Evolutionary conservation across 2,329 filamentous ascomycete species (phyloP), one percentile per base, ranked within the genome.

Genomic region (Trichoderma sp.): DNA sequence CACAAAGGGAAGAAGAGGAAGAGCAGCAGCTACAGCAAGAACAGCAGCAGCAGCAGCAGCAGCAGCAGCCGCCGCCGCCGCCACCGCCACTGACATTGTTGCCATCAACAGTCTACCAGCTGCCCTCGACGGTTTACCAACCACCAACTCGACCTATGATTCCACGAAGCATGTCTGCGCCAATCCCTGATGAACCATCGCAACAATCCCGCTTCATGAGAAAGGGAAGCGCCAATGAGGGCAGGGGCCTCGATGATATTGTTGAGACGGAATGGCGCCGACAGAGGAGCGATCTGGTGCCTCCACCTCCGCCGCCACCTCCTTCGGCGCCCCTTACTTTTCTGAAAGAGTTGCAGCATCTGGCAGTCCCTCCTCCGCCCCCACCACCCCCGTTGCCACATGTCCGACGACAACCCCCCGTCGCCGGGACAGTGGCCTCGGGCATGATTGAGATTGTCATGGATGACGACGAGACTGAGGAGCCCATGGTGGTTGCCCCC

Each of bases 361-460:
- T 90, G 30, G 86, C 87, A 26, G 81, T 79, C 28, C 87, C 87
- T 1, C 88, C 88, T 0, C 87, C 88, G 0, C 88, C 88, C 0
- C 88, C 88, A 1, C 88, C 87, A 0, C 84, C 86, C 1, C 88
- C 88, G 0, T 77, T 89, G 4, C 85, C 85, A 0, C 79, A 83
- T 63, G 79, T 56, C 75, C 79, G 54, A 77, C 80, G 39, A 73
- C 77, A 68, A 26, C 32, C 80, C 2, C 79, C 80, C 8, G 75
- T 84, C 56, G 81, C 83, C 70, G 82, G 84, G 70, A 82, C 82
- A 2, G 72, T 82, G 18, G 83, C 82, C 8, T 84, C 86, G 0
- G 87, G 85, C 5, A 85, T 87, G 74, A 89, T 90, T 71, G 88
- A 90, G 76, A 88, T 90, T 70, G 87, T 90, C 60, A 88, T 89